Evolutionary conservation across 305 asterid species (phyloP).

Genomic region (Solanum hybrid): DNA sequence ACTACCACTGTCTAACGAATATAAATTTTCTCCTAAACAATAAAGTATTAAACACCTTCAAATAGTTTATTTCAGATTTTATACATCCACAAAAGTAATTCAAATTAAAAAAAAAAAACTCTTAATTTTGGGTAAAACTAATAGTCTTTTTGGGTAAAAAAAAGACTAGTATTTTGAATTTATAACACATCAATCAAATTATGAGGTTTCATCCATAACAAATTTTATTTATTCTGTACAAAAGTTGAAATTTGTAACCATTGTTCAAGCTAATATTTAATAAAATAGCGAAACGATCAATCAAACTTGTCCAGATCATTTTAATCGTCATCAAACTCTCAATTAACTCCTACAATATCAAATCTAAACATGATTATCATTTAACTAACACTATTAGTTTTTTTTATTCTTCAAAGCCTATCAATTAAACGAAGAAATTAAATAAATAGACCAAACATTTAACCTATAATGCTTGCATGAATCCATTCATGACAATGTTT

Average conservation of each 20-base stretch:
- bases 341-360: neutral
- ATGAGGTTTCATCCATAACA: neutral
- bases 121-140: neutral
- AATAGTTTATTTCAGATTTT: neutral
- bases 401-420: neutral
- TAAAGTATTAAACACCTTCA: neutral
- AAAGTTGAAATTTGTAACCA: neutral
- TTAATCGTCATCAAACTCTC: neutral
- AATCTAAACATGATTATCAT: neutral
- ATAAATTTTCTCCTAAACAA: neutral
- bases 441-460: neutral
- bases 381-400: neutral
- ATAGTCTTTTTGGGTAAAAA: neutral
- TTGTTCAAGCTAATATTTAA: neutral
- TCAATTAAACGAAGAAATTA: neutral
- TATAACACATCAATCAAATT: neutral
- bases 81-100: neutral
- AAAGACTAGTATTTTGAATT: neutral
- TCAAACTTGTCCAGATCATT: neutral
- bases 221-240: neutral
- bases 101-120: neutral
- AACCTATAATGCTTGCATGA: neutral
- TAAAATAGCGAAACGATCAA: neutral
- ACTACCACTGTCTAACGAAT: neutral
- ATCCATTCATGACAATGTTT: neutral